A percentile compares a stretch with the other conserved stretches of the same genome.
phyloP scores from a whole-genome alignment of 192 early-diverging fungal genomes.

The Coemansia sp. region DNA sequence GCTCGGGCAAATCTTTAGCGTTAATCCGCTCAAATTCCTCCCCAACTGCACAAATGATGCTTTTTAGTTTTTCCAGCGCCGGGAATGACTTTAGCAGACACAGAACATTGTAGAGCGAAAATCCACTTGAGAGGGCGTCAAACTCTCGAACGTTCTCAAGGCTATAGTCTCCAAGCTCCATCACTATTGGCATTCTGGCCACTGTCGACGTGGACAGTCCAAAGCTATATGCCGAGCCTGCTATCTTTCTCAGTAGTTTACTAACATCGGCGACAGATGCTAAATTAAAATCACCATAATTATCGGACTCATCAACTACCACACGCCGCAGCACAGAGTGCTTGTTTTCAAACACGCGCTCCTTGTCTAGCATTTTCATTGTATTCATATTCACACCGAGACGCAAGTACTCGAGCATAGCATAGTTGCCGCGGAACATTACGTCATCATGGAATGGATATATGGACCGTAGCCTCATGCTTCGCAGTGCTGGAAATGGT shows the following conservation, averaged over 20 bases:
- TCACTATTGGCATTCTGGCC: not conserved
- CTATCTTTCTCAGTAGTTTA: not conserved
- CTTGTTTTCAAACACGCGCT: not conserved
- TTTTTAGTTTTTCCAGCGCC: not conserved
- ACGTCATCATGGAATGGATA: slow-evolving; percentile 3
- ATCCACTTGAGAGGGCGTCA: too few species aligned
- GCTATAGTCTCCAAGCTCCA: not conserved
- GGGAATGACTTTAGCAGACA: not conserved
- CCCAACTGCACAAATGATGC: not conserved
- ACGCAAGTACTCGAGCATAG: not conserved
- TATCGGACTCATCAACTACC: not conserved
- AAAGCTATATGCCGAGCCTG: too few species aligned
- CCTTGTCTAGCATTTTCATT: not conserved
- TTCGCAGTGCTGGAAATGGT: not conserved
- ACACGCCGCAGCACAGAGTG: not conserved
- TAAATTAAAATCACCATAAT: not conserved
- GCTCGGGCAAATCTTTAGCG: not conserved
- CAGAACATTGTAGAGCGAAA: not conserved
- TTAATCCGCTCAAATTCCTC: not conserved
- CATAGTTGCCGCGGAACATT: slow-evolving; percentile 1
- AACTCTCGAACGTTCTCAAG: not conserved
- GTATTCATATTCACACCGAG: not conserved
- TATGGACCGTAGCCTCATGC: not conserved
- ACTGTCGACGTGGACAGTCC: not conserved
- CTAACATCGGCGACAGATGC: too few species aligned